Evolutionary conservation across 1,139 yeast species (phyloP).

Genomic region (Sugiyamaella pinicola): DNA sequence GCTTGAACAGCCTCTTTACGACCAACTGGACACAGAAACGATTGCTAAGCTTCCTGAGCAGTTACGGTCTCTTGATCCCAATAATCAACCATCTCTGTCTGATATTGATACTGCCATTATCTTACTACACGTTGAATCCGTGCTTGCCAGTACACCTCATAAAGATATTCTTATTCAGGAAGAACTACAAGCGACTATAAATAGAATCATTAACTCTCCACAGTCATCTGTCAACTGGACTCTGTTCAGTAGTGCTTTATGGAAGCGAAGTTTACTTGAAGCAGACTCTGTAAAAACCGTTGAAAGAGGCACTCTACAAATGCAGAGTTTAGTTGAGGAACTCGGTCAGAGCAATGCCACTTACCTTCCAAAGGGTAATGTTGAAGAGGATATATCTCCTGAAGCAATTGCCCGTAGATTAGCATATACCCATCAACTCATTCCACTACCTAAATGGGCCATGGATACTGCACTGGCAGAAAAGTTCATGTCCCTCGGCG

Average conservation of each 20-base stretch:
- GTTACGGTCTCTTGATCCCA: slow-evolving; percentile 69
- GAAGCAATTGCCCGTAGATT: slow-evolving; percentile 52
- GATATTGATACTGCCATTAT: slow-evolving; percentile 75
- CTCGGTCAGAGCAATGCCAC: slow-evolving; percentile 68
- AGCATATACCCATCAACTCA: slow-evolving; percentile 70
- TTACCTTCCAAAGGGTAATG: slow-evolving; percentile 54
- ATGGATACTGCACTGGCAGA: slow-evolving; percentile 85
- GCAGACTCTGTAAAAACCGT: slow-evolving; percentile 80
- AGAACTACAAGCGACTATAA: slow-evolving; percentile 73
- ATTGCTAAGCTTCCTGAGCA: slow-evolving; percentile 64
- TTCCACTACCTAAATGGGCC: slow-evolving; percentile 82
- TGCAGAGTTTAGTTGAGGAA: slow-evolving; percentile 91
- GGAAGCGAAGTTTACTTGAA: slow-evolving; percentile 88
- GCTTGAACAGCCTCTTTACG: slow-evolving; percentile 67
- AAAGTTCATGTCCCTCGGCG: slow-evolving; percentile 83
- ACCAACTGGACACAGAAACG: slow-evolving; percentile 33
- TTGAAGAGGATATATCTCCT: slow-evolving; percentile 31
- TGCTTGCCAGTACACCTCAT: slow-evolving; percentile 71
- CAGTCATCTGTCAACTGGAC: slow-evolving; percentile 66
- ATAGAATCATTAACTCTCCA: slow-evolving; percentile 64
- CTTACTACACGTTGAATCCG: slow-evolving; percentile 63
- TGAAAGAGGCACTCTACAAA: slow-evolving; percentile 91
- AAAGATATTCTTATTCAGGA: slow-evolving; percentile 74
- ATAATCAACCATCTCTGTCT: slow-evolving; percentile 71
- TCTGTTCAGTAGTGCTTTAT: slow-evolving; percentile 76